Conservation (phyloP, 495 filamentous ascomycete species). For the Penicillium pancosmium region DNA sequence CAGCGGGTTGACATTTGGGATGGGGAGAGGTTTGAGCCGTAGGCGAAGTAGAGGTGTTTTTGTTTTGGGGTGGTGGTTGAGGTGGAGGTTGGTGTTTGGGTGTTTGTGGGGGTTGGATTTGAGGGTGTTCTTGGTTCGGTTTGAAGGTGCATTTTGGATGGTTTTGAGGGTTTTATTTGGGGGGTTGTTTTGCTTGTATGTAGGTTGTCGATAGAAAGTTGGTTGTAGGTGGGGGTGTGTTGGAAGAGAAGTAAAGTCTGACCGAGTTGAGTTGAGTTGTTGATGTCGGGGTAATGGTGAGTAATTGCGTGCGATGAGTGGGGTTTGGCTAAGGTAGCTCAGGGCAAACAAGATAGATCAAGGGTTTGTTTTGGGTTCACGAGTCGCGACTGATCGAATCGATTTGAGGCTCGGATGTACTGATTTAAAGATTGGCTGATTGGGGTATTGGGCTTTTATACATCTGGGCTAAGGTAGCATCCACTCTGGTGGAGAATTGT, state of each 20-base stretch:
- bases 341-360: too few relatives aligned
- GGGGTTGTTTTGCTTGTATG: conserved; percentile 13
- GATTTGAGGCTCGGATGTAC: too few relatives aligned
- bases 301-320: neutral
- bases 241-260: neutral
- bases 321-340: too few relatives aligned
- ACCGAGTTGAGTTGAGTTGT: neutral
- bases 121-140: neutral
- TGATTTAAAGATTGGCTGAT: too few relatives aligned
- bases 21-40: conserved; percentile 71
- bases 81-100: conserved; percentile 1
- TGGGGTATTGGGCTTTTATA: too few relatives aligned
- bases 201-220: neutral
- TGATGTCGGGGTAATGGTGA: neutral
- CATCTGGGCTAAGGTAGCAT: too few relatives aligned
- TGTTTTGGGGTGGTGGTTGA: conserved; percentile 1
- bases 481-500: too few relatives aligned
- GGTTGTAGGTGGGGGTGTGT: neutral
- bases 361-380: too few relatives aligned
- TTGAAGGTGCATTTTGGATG: neutral
- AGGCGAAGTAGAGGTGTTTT: conserved; percentile 66
- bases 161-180: neutral
- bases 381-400: too few relatives aligned
- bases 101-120: neutral
- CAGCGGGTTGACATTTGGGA: conserved; percentile 69